Evolutionary conservation across 176 grass and related monocot species (phyloP).

Genomic region (barley (Hordeum vulgare)): DNA sequence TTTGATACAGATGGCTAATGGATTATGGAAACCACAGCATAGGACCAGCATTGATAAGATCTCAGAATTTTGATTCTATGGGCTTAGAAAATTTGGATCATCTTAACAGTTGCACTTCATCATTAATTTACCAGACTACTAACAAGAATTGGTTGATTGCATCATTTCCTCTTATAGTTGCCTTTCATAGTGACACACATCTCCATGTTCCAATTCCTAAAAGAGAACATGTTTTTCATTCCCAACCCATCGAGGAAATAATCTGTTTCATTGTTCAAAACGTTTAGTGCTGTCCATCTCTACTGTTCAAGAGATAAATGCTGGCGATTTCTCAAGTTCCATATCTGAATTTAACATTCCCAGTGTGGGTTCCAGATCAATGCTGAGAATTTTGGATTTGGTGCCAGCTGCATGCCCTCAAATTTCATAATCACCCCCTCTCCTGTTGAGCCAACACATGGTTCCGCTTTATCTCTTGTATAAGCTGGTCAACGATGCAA

Average conservation of each 20-base stretch:
- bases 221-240: not conserved
- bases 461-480: not conserved
- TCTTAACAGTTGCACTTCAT: not conserved
- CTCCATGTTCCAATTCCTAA: not conserved
- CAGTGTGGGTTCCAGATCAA: not conserved
- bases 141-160: not conserved
- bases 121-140: not conserved
- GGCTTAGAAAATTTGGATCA: not conserved
- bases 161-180: not conserved
- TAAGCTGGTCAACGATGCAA: not conserved
- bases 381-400: not conserved
- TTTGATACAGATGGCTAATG: not conserved
- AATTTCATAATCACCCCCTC: not conserved
- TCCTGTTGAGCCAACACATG: not conserved
- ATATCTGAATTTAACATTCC: not conserved
- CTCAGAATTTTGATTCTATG: not conserved
- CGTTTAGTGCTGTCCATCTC: not conserved
- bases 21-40: not conserved
- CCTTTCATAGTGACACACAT: not conserved
- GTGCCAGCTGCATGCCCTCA: not conserved
- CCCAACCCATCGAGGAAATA: not conserved
- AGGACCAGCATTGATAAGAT: not conserved
- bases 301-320: not conserved
- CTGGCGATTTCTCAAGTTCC: not conserved
- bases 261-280: not conserved